Percentiles rank a stretch among this genome's conserved stretches.
These are phyloP conservation scores for Penstemon newberryi DNA, from an alignment of 257 asterid genomes.

Conservation along the genomic window DNA sequence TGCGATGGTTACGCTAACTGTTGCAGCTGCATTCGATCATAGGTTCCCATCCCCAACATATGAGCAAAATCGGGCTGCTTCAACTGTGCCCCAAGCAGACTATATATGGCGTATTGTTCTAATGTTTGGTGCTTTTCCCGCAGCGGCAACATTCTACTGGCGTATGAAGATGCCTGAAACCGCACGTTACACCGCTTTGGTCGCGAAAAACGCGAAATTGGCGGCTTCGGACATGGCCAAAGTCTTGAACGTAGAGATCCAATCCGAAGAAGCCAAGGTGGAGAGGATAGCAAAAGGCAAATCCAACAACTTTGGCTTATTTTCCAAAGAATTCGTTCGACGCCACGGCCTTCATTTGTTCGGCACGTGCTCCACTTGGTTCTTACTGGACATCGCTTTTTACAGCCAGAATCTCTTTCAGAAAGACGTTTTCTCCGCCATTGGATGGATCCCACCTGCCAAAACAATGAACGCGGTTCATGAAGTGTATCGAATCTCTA, in stretches of 20 bases:
- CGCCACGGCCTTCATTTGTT: slow-evolving; percentile 51
- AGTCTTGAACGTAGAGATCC: slow-evolving; percentile 17
- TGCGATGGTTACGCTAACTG: background rate
- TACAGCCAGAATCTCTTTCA: slow-evolving; percentile 51
- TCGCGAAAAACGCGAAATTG: slow-evolving; percentile 12
- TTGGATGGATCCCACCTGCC: slow-evolving; percentile 40
- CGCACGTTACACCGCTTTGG: slow-evolving; percentile 20
- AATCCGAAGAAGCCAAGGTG: slow-evolving; percentile 13
- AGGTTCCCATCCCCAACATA: background rate
- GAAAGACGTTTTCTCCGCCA: slow-evolving; percentile 43
- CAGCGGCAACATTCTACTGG: slow-evolving; percentile 17
- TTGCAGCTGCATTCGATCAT: background rate
- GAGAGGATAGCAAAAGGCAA: background rate
- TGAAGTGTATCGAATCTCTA: slow-evolving; percentile 41
- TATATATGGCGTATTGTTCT: slow-evolving; percentile 20
- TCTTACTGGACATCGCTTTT: slow-evolving; percentile 43
- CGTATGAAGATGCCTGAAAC: slow-evolving; percentile 29
- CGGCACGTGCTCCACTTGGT: slow-evolving; percentile 44
- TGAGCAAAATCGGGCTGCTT: background rate
- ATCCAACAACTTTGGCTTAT: slow-evolving; percentile 12
- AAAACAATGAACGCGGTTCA: slow-evolving; percentile 34
- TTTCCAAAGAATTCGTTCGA: slow-evolving; percentile 31
- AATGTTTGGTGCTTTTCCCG: slow-evolving; percentile 23
- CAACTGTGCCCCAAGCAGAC: slow-evolving; percentile 14
- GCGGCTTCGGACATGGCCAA: slow-evolving; percentile 21